Conservation (phyloP, 1,139 yeast genomes). For the Yamadazyma songkhlaensis region DNA sequence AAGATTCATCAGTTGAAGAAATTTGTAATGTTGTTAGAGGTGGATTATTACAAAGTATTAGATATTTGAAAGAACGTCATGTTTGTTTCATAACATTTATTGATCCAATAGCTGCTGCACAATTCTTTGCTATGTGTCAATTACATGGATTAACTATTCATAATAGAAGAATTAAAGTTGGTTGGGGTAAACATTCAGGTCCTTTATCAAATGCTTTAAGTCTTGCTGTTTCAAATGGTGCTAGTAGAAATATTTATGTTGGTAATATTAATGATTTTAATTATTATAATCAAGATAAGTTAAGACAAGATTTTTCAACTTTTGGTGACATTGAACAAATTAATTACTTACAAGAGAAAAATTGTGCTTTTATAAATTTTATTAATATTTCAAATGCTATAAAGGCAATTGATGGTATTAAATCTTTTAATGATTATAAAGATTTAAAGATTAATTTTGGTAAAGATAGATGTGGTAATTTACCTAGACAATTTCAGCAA, state of each 20-base stretch:
- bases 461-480: slow-evolving; percentile 88
- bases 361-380: slow-evolving; percentile 80
- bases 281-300: slow-evolving; percentile 53
- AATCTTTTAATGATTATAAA: slow-evolving; percentile 51
- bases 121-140: slow-evolving; percentile 85
- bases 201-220: slow-evolving; percentile 80
- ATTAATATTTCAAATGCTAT: slow-evolving; percentile 80
- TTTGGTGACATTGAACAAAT: slow-evolving; percentile 84
- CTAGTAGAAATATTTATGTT: slow-evolving; percentile 85
- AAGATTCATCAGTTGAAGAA: slow-evolving; percentile 84
- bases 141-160: slow-evolving; percentile 80
- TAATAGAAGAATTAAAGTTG: slow-evolving; percentile 77
- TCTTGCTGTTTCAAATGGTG: slow-evolving; percentile 89
- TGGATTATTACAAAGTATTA: slow-evolving; percentile 74
- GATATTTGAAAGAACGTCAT: slow-evolving; percentile 75
- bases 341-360: slow-evolving; percentile 73
- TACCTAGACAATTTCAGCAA: slow-evolving; percentile 56
- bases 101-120: slow-evolving; percentile 91
- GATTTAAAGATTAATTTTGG: slow-evolving; percentile 77
- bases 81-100: slow-evolving; percentile 91
- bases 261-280: slow-evolving; percentile 56
- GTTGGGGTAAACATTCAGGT: slow-evolving; percentile 97
- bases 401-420: slow-evolving; percentile 67
- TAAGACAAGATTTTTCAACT: slow-evolving; percentile 62
- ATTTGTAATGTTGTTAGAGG: slow-evolving; percentile 94